phyloP scores from a whole-genome alignment of 1,284 basidiomycete species.

The Grifola frondosa region DNA sequence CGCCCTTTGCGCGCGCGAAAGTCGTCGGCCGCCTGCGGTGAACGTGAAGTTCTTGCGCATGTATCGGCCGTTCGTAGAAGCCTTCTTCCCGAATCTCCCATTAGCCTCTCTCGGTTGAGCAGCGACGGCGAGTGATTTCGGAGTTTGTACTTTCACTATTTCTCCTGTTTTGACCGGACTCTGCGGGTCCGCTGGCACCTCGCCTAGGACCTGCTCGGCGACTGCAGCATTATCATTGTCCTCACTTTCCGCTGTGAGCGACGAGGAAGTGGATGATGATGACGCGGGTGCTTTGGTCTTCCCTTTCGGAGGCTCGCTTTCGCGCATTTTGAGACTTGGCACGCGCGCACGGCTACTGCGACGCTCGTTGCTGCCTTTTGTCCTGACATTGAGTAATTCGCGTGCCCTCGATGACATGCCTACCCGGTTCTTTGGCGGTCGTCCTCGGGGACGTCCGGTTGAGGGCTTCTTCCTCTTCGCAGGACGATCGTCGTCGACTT shows the following conservation, averaged over 20 bases:
- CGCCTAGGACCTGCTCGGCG: conserved; percentile 14
- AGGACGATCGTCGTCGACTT: conserved; percentile 35
- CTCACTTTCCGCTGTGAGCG: conserved; percentile 9
- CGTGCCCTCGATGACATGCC: conserved; percentile 39
- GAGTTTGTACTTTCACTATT: conserved; percentile 30
- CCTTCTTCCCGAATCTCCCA: conserved; percentile 52
- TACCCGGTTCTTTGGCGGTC: conserved; percentile 32
- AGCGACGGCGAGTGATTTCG: conserved; percentile 48
- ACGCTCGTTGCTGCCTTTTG: conserved; percentile 22
- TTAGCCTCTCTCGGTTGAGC: conserved; percentile 49
- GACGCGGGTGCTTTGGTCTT: conserved; percentile 22
- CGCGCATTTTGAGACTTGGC: conserved; percentile 36
- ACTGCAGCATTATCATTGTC: conserved; percentile 1
- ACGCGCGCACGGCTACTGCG: conserved; percentile 34
- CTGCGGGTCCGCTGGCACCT: no score
- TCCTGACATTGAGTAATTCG: conserved; percentile 26
- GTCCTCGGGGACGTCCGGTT: conserved; percentile 20
- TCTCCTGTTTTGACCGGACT: conserved; percentile 20
- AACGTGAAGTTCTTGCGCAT: conserved; percentile 37
- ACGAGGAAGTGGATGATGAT: conserved; percentile 20
- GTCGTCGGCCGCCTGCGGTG: conserved; percentile 17
- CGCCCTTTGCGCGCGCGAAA: conserved; percentile 41
- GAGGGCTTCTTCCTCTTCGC: conserved; percentile 39
- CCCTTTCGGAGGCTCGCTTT: conserved; percentile 30
- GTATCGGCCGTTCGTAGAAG: conserved; percentile 49